phyloP scores from a whole-genome alignment of 371 early-diverging fungal species.

The Mortierella polycephala region DNA sequence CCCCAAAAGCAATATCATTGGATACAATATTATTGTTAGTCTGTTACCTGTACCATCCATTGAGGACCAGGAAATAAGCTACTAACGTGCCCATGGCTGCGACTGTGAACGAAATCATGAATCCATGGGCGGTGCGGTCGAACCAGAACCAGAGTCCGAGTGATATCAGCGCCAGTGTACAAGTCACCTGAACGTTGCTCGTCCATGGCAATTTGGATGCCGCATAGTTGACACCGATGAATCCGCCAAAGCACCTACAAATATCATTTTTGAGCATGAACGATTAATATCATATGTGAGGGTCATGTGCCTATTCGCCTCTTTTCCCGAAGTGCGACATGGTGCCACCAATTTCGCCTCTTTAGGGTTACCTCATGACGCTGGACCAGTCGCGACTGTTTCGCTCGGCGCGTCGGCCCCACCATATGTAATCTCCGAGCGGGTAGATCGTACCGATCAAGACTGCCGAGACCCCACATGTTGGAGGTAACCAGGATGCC shows the following conservation, averaged over 20 bases:
- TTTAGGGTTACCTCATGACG: constrained; percentile 57
- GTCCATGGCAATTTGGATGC: constrained; percentile 66
- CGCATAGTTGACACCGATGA: constrained; percentile 70
- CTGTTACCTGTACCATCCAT: constrained; percentile 65
- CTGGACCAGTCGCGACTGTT: constrained; percentile 60
- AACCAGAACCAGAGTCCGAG: constrained; percentile 71
- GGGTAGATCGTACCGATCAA: constrained; percentile 66
- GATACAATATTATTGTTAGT: no score
- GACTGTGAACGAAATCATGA: constrained; percentile 59
- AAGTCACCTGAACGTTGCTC: constrained; percentile 60
- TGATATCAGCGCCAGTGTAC: constrained; percentile 63
- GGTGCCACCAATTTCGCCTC: constrained; percentile 2
- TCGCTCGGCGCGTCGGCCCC: constrained; percentile 43
- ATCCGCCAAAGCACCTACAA: constrained; percentile 63
- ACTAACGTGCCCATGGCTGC: constrained; percentile 63
- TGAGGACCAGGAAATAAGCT: constrained; percentile 59
- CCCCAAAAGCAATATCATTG: not conserved
- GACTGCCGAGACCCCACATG: constrained; percentile 61
- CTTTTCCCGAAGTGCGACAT: not conserved
- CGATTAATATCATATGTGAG: not conserved
- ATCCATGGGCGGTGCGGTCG: constrained; percentile 70
- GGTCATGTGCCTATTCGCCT: not conserved
- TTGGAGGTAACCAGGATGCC: constrained; percentile 65
- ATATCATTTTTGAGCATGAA: not conserved
- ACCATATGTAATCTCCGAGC: constrained; percentile 55